Base-by-base conservation (phyloP, 768 basidiomycete species). In the Aureoboletus auriporus region DNA sequence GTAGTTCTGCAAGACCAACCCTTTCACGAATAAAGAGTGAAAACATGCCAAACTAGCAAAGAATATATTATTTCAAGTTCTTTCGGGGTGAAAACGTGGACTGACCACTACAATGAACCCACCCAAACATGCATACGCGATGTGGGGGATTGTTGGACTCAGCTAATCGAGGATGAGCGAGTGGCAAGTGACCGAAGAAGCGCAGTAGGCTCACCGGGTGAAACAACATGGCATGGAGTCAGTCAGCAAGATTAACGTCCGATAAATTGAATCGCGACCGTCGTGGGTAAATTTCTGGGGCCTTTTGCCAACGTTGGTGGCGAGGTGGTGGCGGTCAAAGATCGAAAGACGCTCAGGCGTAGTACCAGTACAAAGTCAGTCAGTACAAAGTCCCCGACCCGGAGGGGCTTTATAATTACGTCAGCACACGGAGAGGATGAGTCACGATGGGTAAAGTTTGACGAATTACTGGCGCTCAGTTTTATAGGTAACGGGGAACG, bases 11-110 rank as follows among this genome's bases (percentile, higher is more conserved):
- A 20, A n/a, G 30, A 47, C 71, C 37, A 45, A 86, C 87, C 72
- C 79, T 83, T 72, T 94, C 92, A 61, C 93, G 86, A 58, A 97
- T 78, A 56, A 97, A 81, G 6, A 94, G 76, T 3, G 91, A 93
- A 71, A 94, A 90, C 90, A 95, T 93, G 66, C 91, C 91, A 68
- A 95, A 96, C 89, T 93, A 23, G 26, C 1, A 39, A 37, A 8
- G 36, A 39, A 1, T 1, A 26, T 2, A 42, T 28, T 37, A 47
- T 17, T 37, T 46, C 29, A 20, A n/a, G 23, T 3, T 10, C 2
- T 23, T 23, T 2, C 20, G 11, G 20, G 48, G 31, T 29, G 42
- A 40, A 37, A 39, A 35, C 8, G 51, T 35, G 35, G 9, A 71
- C 82, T 59, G 52, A 83, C 82, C 50, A 93, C 55, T 36, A 91